Base-by-base conservation (phyloP, 1,284 basidiomycete genomes). In the Thelephora terrestris region DNA sequence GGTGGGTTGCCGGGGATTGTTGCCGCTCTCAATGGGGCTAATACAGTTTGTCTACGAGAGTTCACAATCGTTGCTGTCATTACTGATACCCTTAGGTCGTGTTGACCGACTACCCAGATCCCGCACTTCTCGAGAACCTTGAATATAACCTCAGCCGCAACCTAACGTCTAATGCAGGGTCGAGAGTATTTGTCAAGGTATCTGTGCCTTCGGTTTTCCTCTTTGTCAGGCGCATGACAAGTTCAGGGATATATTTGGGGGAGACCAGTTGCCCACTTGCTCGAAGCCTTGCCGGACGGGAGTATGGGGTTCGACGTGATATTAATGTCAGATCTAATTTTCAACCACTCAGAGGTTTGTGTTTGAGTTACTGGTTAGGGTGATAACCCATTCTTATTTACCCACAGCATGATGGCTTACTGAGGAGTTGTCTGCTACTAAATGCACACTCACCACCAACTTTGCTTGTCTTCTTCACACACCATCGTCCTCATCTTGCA, bases 91-190 rank as follows among this genome's bases (percentile, higher is more conserved):
- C 3, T 16, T 44, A 87, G 81, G 82, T 85, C 3, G 76, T 95
- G 1, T 68, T 93, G 23, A 96, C 95, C 0, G 95, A 99, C 64
- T 98, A 97, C 64, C 93, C 94, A 0, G 95, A 98, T 57, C 60
- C 71, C 2, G 62, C 71, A 3, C 72, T 98, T n/a, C 64, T 97
- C 42, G 73, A 86, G 2, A 97, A 96, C 60, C 72, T 98, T 39
- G 58, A 65, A 12, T 64, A 74, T 50, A 98, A 98, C 60, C 75
- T 90, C 0, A 59, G 67, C 3, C 55, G 62, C 24, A 94, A 94
- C 58, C 52, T 84, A 3, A 53, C 57, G 0, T 53, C 57, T 2
- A 55, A 62, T 2, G 54, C 63, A 18, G 57, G 58, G 6, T 51
- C 55, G 4, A 55, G 57, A 2, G 71, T 80, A 3, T 58, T 61